Conservation (phyloP, 2,329 filamentous ascomycete genomes). For the Phialocephala subalpina region DNA sequence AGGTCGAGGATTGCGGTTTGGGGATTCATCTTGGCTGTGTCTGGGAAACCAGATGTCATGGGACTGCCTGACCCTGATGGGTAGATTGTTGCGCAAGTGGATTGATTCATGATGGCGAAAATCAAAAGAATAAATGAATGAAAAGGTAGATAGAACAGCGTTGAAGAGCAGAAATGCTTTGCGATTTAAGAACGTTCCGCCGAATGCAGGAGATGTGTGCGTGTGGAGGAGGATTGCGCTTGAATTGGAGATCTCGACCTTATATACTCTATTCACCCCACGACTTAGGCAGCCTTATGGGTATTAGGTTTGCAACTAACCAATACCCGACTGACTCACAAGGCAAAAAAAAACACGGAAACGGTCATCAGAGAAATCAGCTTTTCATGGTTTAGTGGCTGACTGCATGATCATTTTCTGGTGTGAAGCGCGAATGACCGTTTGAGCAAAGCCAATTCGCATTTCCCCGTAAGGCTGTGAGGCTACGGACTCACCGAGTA, state of each 20-base stretch:
- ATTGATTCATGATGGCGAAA: conserved; percentile 26
- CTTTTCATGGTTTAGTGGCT: conserved; percentile 7
- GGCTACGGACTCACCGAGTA: conserved; percentile 24
- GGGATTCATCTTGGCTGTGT: conserved; percentile 43
- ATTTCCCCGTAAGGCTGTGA: conserved; percentile 18
- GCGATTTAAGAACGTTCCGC: neutral
- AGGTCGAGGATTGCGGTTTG: conserved; percentile 57
- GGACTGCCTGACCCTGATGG: conserved; percentile 1
- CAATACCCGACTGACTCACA: conserved; percentile 23
- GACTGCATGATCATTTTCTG: neutral
- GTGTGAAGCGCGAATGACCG: neutral
- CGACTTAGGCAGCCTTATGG: neutral
- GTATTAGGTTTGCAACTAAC: neutral
- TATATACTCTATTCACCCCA: conserved; percentile 8
- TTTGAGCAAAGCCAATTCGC: neutral
- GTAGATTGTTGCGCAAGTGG: conserved; percentile 12
- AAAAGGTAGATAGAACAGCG: neutral
- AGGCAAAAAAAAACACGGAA: conserved; percentile 14
- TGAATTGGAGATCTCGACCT: neutral
- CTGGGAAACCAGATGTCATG: conserved; percentile 20
- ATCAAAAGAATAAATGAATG: neutral
- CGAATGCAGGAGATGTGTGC: neutral
- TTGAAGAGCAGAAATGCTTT: neutral
- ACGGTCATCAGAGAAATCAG: conserved; percentile 11
- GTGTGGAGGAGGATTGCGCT: neutral